Evolutionary conservation across 2,329 filamentous ascomycete genomes (phyloP).

Genomic region (Exophiala sideris): DNA sequence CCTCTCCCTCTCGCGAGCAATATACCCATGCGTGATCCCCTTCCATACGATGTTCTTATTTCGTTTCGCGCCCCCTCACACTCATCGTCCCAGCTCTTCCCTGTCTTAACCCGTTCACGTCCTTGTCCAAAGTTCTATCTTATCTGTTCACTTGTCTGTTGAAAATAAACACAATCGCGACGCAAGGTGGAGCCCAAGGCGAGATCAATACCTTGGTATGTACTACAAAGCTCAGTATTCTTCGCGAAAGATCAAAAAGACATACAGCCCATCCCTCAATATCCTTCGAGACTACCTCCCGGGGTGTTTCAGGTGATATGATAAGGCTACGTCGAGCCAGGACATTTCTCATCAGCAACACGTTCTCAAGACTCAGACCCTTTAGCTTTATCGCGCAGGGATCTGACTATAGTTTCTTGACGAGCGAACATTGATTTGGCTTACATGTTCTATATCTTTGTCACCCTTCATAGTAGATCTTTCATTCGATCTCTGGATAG

Average conservation of each 20-base stretch:
- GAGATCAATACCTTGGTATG: conserved; percentile 51
- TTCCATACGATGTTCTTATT: background rate
- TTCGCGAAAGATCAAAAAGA: conserved; percentile 47
- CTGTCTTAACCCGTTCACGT: background rate
- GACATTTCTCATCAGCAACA: no score
- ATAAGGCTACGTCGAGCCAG: no score
- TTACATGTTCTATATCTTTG: no score
- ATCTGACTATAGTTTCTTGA: no score
- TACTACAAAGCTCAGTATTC: conserved; percentile 50
- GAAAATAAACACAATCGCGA: conserved; percentile 36
- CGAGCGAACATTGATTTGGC: no score
- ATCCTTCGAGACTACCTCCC: background rate
- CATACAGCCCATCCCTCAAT: background rate
- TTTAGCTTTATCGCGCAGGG: no score
- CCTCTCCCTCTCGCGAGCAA: no score
- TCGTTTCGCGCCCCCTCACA: background rate
- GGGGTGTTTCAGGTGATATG: background rate
- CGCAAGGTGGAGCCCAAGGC: conserved; percentile 54
- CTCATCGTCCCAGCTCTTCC: background rate
- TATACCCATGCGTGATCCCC: background rate
- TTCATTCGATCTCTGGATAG: no score
- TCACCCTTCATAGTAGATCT: no score
- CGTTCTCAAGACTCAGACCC: no score
- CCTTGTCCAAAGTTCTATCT: no score
- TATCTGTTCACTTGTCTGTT: no score